phyloP scores from a whole-genome alignment of 208 protist species.

The Leishmania braziliensis region DNA sequence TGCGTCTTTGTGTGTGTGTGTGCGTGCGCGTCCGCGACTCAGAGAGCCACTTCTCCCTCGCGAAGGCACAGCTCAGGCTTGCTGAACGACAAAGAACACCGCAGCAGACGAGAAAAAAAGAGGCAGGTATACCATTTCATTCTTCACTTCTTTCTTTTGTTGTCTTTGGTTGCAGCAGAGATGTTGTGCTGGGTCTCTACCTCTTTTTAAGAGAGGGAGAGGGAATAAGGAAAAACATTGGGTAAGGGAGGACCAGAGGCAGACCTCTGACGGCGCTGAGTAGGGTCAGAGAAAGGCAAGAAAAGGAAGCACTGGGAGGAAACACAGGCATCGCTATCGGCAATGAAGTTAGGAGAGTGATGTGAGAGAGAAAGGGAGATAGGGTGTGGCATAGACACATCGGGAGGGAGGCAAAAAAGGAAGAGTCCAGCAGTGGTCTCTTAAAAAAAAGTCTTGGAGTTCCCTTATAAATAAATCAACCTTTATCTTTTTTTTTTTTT shows the following conservation, averaged over 20 bases:
- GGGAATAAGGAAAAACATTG: neutral
- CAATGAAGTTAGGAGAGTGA: neutral
- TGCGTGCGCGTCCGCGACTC: neutral
- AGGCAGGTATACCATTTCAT: neutral
- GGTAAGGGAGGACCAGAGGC: neutral
- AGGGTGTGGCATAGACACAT: neutral
- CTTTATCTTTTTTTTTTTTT: constrained; percentile 13
- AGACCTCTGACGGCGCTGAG: neutral
- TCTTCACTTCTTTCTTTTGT: neutral
- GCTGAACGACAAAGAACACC: neutral
- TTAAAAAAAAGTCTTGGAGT: too few relatives aligned
- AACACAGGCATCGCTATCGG: neutral
- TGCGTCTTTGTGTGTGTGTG: neutral
- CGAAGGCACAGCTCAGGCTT: neutral
- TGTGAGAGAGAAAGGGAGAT: neutral
- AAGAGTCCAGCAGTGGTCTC: neutral
- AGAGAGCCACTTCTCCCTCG: neutral
- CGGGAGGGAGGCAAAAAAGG: neutral
- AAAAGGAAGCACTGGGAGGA: neutral
- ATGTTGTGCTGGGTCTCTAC: neutral
- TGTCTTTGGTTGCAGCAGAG: neutral
- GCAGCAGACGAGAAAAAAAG: neutral
- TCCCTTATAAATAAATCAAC: neutral
- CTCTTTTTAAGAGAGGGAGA: neutral
- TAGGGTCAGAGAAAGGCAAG: neutral